These are phyloP conservation scores for Nigrograna mackinnonii DNA, from an alignment of 2,329 filamentous ascomycete species.

Conservation along the genomic window DNA sequence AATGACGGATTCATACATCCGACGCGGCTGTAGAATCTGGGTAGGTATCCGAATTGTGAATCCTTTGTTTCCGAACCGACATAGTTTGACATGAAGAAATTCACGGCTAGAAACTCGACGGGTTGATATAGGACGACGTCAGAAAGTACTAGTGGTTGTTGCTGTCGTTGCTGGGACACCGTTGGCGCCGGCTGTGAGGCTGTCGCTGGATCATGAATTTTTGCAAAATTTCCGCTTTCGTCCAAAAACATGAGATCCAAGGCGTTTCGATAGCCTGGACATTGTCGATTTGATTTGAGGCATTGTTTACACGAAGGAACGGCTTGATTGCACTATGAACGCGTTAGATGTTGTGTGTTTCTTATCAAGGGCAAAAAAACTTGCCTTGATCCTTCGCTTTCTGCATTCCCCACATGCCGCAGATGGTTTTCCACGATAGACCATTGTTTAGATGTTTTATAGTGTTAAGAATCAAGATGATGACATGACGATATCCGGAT, in stretches of 20 bases:
- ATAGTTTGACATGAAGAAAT: slow-evolving; percentile 32
- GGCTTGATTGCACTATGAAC: slow-evolving; percentile 26
- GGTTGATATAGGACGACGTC: slow-evolving; percentile 26
- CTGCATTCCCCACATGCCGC: slow-evolving; percentile 29
- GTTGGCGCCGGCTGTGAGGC: not conserved
- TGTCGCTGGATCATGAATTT: slow-evolving; percentile 10
- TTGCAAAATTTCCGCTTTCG: slow-evolving; percentile 23
- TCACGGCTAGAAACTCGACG: slow-evolving; percentile 26
- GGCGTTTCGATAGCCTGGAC: slow-evolving; percentile 29
- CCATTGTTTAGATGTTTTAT: slow-evolving; percentile 6
- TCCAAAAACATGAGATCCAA: slow-evolving; percentile 33
- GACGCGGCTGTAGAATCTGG: slow-evolving; percentile 17
- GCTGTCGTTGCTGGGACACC: not conserved
- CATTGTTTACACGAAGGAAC: slow-evolving; percentile 29
- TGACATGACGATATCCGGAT: no score
- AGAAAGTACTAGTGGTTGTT: slow-evolving; percentile 13
- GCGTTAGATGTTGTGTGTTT: not conserved
- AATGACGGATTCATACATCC: slow-evolving; percentile 18
- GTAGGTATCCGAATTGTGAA: slow-evolving; percentile 28
- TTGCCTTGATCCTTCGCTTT: slow-evolving; percentile 30
- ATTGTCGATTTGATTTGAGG: slow-evolving; percentile 24
- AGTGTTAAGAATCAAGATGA: not conserved
- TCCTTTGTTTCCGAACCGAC: slow-evolving; percentile 21
- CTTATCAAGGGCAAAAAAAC: slow-evolving; percentile 1
- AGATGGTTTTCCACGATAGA: slow-evolving; percentile 12